phyloP scores from a whole-genome alignment of 2,329 filamentous ascomycete species.

The Periconia macrospinosa region DNA sequence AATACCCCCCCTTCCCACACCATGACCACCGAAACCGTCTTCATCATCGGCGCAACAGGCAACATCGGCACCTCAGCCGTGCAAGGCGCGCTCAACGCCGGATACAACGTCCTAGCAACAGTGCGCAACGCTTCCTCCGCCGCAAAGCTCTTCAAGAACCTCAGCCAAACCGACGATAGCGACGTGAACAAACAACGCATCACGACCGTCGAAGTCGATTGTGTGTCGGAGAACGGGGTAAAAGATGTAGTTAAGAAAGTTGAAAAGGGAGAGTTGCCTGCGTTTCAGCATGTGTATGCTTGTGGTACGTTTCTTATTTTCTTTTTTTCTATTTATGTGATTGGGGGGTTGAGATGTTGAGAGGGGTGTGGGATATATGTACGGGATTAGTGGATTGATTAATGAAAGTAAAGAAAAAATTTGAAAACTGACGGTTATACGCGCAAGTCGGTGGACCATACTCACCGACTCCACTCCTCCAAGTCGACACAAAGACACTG shows the following conservation, averaged over 20 bases:
- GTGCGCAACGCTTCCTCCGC: constrained; percentile 13
- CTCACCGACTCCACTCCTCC: not conserved
- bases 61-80: constrained; percentile 12
- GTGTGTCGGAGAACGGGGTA: constrained; percentile 3
- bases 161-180: too few species aligned
- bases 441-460: constrained; percentile 7
- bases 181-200: constrained; percentile 3
- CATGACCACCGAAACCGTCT: constrained; percentile 2
- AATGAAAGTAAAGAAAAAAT: too few species aligned
- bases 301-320: not conserved
- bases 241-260: constrained; percentile 9
- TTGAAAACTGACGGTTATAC: not conserved
- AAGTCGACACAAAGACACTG: constrained; percentile 3
- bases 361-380: not conserved
- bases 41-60: constrained; percentile 11
- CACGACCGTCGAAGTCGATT: constrained; percentile 7
- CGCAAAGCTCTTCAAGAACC: constrained; percentile 8
- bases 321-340: not conserved
- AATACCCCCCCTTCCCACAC: too few species aligned
- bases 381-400: not conserved
- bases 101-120: constrained; percentile 11
- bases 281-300: constrained; percentile 13
- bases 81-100: constrained; percentile 6
- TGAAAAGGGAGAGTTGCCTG: constrained; percentile 4
- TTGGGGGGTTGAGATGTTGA: not conserved